Evolutionary conservation across 2,329 filamentous ascomycete genomes (phyloP), one percentile per base, ranked within the genome.

Genomic region (Xylariaceae sp.): DNA sequence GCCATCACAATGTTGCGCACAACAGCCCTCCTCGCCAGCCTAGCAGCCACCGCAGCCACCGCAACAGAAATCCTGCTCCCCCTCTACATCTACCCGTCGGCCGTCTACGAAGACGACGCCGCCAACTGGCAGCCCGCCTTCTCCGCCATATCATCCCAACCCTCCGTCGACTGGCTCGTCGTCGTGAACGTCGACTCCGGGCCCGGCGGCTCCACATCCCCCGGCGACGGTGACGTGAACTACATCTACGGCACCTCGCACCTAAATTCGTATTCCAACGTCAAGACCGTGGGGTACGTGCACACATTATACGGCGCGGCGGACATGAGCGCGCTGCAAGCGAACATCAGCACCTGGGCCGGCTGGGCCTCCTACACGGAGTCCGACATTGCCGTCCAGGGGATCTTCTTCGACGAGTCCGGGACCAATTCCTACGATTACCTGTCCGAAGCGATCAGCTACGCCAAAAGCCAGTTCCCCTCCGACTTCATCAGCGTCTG

Each of bases 241-340:
- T 69, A 67, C 47, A 62, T 62, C 23, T 44, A 54, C 7, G 64
- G 57, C 1, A 57, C 71, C 20, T 51, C 59, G 6, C 61, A 59
- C 41, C 57, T 72, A 4, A 69, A 69, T 46, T 57, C 52, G 6
- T 65, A 65, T 40, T 16, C 57, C 36, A 71, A 72, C 45, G 63
- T 68, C 14, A 54, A 58, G 0, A 59, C 64, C 2, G 50, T 72
- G n/a, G 69, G 70, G 11, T 73, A 73, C 44, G 64, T 72, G 11
- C 61, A 61, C 5, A 70, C 67, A 1, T 45, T 47, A 5, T 68
- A 68, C 45, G 66, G 58, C 2, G 50, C 49, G 2, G 52, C 64
- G 16, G 51, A 60, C 37, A 47, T 63, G n/a, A 40, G 56, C 3
- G 56, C 55, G 3, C 64, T 73, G 14, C 48, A 63, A 20, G 47